Conservation (phyloP, 805 yeast genomes). For the Cephaloascus albidus region DNA sequence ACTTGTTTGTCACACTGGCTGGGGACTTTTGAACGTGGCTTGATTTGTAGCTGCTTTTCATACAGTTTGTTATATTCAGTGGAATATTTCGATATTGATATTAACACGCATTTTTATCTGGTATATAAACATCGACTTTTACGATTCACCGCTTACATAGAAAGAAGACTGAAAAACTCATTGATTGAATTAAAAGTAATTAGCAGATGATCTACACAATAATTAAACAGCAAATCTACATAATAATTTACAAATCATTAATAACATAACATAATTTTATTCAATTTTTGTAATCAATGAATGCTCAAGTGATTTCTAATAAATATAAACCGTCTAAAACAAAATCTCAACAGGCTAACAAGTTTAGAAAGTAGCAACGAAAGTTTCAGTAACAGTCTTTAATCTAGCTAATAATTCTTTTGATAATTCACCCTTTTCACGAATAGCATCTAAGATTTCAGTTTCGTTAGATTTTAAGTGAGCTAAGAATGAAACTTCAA, state of each 20-base stretch:
- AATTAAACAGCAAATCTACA: too few relatives aligned
- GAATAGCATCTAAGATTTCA: conserved; percentile 76
- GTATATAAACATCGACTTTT: too few relatives aligned
- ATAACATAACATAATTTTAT: conserved; percentile 5
- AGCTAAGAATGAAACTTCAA: conserved; percentile 87
- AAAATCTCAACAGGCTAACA: background rate
- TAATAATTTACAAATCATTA: background rate
- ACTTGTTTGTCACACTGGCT: too few relatives aligned
- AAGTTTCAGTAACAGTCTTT: conserved; percentile 86
- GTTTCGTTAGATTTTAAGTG: conserved; percentile 87
- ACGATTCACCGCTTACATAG: too few relatives aligned
- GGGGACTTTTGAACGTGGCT: too few relatives aligned
- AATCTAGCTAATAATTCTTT: conserved; percentile 80
- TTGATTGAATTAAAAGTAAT: too few relatives aligned
- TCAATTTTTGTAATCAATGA: conserved; percentile 3
- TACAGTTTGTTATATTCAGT: too few relatives aligned
- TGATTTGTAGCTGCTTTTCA: too few relatives aligned
- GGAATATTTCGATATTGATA: too few relatives aligned
- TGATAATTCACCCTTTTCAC: conserved; percentile 83
- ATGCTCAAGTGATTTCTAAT: background rate
- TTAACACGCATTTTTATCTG: too few relatives aligned
- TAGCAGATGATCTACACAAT: too few relatives aligned
- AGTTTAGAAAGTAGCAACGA: conserved; percentile 74
- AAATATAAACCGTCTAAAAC: background rate
- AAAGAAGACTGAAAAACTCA: too few relatives aligned